These are phyloP conservation scores for Aspergillus bombycis DNA, from an alignment of 2,329 filamentous ascomycete genomes.

Conservation along the genomic window DNA sequence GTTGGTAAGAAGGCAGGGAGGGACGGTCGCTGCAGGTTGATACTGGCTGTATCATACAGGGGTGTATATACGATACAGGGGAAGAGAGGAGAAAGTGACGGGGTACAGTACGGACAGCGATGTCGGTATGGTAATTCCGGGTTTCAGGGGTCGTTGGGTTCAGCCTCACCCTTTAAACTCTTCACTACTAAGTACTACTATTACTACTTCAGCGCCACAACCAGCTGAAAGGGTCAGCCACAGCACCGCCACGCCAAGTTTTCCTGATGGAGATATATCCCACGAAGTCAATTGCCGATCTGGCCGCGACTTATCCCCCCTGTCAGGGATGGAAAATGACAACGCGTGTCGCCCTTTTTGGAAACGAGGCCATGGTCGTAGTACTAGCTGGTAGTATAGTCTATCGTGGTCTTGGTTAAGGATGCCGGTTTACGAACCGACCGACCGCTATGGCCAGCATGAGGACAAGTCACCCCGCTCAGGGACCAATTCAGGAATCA, in stretches of 20 bases:
- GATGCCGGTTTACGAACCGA: not conserved
- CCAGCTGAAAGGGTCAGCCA: not conserved
- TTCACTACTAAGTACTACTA: no score
- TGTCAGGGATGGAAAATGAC: not conserved
- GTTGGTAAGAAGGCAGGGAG: no score
- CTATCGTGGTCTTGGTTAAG: not conserved
- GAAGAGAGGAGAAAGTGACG: not conserved
- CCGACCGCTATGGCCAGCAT: slow-evolving; percentile 7
- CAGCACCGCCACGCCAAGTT: not conserved
- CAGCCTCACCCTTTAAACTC: not conserved
- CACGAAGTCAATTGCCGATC: not conserved
- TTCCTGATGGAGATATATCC: not conserved
- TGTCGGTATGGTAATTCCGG: not conserved
- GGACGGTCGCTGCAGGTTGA: no score
- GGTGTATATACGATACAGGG: not conserved
- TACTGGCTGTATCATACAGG: no score
- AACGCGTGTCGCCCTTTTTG: not conserved
- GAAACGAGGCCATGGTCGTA: not conserved
- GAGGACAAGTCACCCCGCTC: slow-evolving; percentile 4
- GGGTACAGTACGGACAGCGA: not conserved
- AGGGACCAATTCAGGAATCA: not conserved
- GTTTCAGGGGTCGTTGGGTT: not conserved
- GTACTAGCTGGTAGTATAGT: not conserved
- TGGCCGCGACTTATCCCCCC: no score
- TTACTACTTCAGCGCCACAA: not conserved